phyloP scores from a whole-genome alignment of 2,329 filamentous ascomycete species.

The Phoma sp. region DNA sequence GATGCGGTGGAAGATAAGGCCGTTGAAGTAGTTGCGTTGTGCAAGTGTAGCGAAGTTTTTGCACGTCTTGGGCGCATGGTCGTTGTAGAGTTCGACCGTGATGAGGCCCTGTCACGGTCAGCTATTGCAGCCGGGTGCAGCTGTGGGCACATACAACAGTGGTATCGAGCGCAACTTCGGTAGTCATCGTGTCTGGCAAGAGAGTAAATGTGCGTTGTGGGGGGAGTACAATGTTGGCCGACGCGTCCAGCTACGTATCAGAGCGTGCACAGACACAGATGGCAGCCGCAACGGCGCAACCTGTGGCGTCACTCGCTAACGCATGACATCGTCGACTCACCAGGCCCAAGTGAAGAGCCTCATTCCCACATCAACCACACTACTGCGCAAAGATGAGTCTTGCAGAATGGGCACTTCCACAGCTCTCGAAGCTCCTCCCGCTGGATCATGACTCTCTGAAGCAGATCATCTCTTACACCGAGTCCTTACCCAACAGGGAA shows the following conservation, averaged over 20 bases:
- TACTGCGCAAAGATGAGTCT: slow-evolving; percentile 45
- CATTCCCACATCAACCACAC: slow-evolving; percentile 4
- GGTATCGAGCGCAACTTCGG: slow-evolving; percentile 81
- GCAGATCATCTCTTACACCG: slow-evolving; percentile 83
- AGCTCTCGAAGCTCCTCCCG: slow-evolving; percentile 80
- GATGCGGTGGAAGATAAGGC: slow-evolving; percentile 86
- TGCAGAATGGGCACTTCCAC: slow-evolving; percentile 66
- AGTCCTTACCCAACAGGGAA: slow-evolving; percentile 75
- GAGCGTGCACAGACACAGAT: slow-evolving; percentile 14
- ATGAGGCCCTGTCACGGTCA: slow-evolving; percentile 70
- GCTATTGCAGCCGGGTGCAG: background rate
- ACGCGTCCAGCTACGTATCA: background rate
- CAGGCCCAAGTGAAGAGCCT: slow-evolving; percentile 21
- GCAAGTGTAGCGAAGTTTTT: slow-evolving; percentile 84
- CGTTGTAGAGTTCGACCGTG: slow-evolving; percentile 85
- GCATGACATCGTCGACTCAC: slow-evolving; percentile 13
- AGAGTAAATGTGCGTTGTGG: background rate
- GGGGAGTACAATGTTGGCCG: slow-evolving; percentile 31
- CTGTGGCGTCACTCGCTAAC: slow-evolving; percentile 17
- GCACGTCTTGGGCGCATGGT: slow-evolving; percentile 88
- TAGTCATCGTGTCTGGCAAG: slow-evolving; percentile 49
- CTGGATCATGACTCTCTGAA: slow-evolving; percentile 83
- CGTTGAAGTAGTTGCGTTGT: slow-evolving; percentile 85
- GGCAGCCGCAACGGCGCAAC: slow-evolving; percentile 11
- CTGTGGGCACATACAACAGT: slow-evolving; percentile 69